Conservation (phyloP, 331 rosid genomes). For the Quercus tomentella region DNA sequence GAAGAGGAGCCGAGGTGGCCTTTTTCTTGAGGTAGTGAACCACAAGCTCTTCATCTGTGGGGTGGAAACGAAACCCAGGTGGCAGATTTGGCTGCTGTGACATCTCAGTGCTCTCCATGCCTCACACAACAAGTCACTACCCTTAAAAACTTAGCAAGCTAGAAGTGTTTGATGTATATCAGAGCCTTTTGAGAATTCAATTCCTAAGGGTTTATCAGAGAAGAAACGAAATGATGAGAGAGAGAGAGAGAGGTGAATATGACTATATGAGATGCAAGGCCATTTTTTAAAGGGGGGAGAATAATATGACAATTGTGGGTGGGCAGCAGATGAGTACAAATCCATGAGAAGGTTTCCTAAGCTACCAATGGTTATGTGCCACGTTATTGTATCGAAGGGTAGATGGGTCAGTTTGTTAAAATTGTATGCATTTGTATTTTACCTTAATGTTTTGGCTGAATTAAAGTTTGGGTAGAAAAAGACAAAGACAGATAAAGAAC, state of each 20-base stretch:
- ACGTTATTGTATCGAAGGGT: background rate
- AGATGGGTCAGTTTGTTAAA: background rate
- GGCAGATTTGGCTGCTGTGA: constrained; percentile 73
- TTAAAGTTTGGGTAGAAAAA: background rate
- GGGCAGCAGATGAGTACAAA: background rate
- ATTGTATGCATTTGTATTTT: background rate
- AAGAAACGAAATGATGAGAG: background rate
- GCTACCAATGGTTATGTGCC: accelerated
- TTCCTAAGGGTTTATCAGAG: background rate
- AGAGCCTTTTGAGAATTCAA: background rate
- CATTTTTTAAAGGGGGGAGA: constrained; percentile 28
- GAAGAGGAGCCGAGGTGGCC: constrained; percentile 55
- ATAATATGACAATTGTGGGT: background rate
- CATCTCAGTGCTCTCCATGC: constrained; percentile 80
- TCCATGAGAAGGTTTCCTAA: background rate
- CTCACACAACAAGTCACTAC: background rate
- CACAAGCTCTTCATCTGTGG: constrained; percentile 85
- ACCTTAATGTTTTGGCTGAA: background rate
- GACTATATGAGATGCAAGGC: background rate
- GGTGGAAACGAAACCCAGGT: constrained; percentile 86
- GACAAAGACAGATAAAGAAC: background rate
- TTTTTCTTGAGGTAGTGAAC: constrained; percentile 89
- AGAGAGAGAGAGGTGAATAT: background rate
- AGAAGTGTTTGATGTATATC: background rate
- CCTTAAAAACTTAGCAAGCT: background rate